A percentile compares a stretch with the other conserved stretches of the same genome.
phyloP scores from a whole-genome alignment of 345 rosid species.

The Salix udensis region DNA sequence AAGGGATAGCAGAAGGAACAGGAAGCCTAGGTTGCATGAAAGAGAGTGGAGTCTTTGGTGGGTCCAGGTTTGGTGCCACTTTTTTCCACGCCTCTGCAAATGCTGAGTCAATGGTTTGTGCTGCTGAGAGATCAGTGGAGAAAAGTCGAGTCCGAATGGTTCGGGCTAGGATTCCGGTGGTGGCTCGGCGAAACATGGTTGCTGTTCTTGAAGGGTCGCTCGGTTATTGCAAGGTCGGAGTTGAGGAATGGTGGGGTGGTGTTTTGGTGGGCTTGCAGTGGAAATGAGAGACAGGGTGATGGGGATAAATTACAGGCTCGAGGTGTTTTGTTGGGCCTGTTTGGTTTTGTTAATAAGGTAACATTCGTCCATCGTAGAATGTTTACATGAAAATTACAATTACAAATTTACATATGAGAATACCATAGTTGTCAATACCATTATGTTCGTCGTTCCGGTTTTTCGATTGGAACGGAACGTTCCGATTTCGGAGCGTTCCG shows the following conservation, averaged over 20 bases:
- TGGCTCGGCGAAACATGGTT: conserved; percentile 39
- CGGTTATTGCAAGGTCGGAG: conserved; percentile 46
- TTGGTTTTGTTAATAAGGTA: too few species aligned
- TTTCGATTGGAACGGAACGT: too few species aligned
- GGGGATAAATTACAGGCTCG: too few species aligned
- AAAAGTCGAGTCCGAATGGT: conserved; percentile 15
- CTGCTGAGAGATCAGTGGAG: conserved; percentile 32
- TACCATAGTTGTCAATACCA: too few species aligned
- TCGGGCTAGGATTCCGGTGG: conserved; percentile 18
- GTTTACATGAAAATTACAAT: too few species aligned
- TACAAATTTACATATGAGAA: too few species aligned
- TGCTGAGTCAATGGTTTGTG: conserved; percentile 24
- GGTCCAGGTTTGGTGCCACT: conserved; percentile 35
- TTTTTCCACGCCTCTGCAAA: conserved; percentile 48
- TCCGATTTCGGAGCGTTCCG: too few species aligned
- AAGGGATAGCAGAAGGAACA: conserved; percentile 40
- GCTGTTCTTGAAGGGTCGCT: conserved; percentile 26
- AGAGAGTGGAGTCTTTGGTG: conserved; percentile 45
- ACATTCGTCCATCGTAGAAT: too few species aligned
- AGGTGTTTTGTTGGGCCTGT: too few species aligned
- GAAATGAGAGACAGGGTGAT: background rate
- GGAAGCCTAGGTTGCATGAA: conserved; percentile 41
- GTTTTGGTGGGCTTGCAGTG: background rate
- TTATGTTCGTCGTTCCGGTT: too few species aligned
- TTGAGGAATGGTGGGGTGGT: background rate